Conservation (phyloP, 78 protist species). For the Planoprotostelium fungivorum region DNA sequence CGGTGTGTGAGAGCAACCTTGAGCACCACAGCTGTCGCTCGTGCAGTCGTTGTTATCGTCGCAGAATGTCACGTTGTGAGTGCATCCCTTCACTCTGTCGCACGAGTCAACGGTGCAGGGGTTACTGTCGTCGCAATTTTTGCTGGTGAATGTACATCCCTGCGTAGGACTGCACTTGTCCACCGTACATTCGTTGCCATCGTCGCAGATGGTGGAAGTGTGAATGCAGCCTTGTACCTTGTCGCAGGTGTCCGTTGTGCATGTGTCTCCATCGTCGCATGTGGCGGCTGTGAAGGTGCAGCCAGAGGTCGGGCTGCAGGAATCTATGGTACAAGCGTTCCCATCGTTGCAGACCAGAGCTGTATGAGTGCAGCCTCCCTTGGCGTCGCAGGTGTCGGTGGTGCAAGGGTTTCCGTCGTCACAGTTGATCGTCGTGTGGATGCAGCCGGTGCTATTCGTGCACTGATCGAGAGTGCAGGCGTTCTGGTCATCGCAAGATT, state of each 20-base stretch:
- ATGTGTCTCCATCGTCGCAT: conserved; percentile 16
- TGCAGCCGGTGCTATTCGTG: conserved; percentile 2
- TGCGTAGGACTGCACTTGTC: conserved; percentile 9
- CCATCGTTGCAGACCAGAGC: conserved; percentile 14
- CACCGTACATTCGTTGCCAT: conserved; percentile 23
- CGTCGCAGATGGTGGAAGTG: conserved; percentile 6
- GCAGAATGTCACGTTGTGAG: background rate
- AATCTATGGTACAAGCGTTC: conserved; percentile 9
- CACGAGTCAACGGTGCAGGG: conserved; percentile 35
- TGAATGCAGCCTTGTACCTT: background rate
- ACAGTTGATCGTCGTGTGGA: conserved; percentile 7
- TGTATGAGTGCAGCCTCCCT: conserved; percentile 8
- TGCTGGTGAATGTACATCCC: conserved; percentile 18
- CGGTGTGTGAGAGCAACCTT: conserved; percentile 22
- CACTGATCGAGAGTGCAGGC: conserved; percentile 12
- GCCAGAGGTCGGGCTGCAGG: conserved; percentile 14
- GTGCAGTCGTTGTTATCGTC: conserved; percentile 32
- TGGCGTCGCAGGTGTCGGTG: conserved; percentile 8
- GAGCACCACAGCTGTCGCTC: conserved; percentile 16
- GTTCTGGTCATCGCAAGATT: conserved; percentile 4
- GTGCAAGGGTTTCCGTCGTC: conserved; percentile 28
- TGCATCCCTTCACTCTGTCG: background rate
- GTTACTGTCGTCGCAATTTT: conserved; percentile 4
- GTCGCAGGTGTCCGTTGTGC: conserved; percentile 17
- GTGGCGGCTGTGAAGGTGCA: background rate